Conservation (phyloP, 441 rosid species). For the Euphorbia celastroides region DNA sequence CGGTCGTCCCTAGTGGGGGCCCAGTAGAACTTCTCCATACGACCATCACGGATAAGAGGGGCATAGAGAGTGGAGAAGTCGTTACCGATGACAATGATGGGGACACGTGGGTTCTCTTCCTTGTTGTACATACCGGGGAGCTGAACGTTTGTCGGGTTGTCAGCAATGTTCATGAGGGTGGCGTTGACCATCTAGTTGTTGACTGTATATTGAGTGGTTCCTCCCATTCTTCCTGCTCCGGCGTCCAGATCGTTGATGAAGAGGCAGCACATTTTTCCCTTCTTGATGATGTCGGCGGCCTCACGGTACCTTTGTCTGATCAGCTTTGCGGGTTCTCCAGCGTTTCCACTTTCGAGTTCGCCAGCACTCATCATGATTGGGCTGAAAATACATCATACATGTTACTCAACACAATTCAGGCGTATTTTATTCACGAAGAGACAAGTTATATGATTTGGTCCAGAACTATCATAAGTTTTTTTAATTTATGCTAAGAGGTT, state of each 20-base stretch:
- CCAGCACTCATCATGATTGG: slow-evolving; percentile 99
- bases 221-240: slow-evolving; percentile 93
- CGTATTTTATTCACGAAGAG: no score
- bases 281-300: slow-evolving; percentile 89
- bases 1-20: slow-evolving; percentile 95
- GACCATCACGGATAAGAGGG: slow-evolving; percentile 98
- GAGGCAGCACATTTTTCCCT: slow-evolving; percentile 94
- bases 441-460: no score
- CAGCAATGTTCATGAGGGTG: slow-evolving; percentile 99
- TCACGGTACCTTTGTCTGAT: slow-evolving; percentile 99
- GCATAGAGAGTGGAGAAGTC: slow-evolving; percentile 94
- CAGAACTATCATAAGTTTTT: no score
- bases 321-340: slow-evolving; percentile 93
- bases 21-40: slow-evolving; percentile 99
- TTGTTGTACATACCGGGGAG: slow-evolving; percentile 99
- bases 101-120: slow-evolving; percentile 92
- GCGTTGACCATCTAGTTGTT: slow-evolving; percentile 99
- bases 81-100: slow-evolving; percentile 88
- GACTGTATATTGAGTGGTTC: slow-evolving; percentile 96
- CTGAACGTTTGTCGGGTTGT: slow-evolving; percentile 86
- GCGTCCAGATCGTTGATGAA: slow-evolving; percentile 99
- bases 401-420: no score
- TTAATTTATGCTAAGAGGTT: no score
- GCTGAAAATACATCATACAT: slow-evolving; percentile 31
- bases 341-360: slow-evolving; percentile 96